phyloP scores from a whole-genome alignment of 805 yeast genomes.

The Scheffersomyces stipitis region DNA sequence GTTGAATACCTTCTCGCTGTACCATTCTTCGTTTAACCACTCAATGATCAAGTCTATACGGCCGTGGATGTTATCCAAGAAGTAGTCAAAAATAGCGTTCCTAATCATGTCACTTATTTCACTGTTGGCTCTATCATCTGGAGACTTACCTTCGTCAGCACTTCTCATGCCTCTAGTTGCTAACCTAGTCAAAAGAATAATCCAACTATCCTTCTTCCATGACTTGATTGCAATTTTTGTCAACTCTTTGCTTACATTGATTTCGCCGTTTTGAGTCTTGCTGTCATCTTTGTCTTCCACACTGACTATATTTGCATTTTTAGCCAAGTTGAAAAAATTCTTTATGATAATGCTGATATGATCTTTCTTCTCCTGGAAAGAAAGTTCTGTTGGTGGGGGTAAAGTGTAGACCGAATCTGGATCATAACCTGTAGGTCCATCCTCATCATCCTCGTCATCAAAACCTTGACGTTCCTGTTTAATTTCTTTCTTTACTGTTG shows the following conservation, averaged over 20 bases:
- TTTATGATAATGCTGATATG: conserved; percentile 59
- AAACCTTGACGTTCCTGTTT: conserved; percentile 2
- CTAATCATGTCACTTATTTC: conserved; percentile 63
- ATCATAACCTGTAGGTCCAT: conserved; percentile 25
- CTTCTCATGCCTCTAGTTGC: conserved; percentile 75
- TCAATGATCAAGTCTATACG: conserved; percentile 76
- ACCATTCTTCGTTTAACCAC: conserved; percentile 98
- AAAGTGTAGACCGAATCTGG: conserved; percentile 48
- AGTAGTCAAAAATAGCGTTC: conserved; percentile 67
- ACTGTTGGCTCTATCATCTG: conserved; percentile 25
- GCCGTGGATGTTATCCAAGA: conserved; percentile 67
- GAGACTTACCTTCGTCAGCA: conserved; percentile 21
- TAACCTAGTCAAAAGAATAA: conserved; percentile 67
- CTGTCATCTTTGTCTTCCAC: conserved; percentile 12
- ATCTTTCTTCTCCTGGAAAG: conserved; percentile 53
- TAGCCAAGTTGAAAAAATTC: conserved; percentile 54
- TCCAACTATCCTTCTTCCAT: conserved; percentile 72
- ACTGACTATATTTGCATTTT: conserved; percentile 16
- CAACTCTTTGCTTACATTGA: conserved; percentile 49
- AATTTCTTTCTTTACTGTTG: conserved; percentile 6
- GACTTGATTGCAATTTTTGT: conserved; percentile 51
- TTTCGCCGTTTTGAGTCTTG: conserved; percentile 16
- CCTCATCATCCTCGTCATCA: conserved; percentile 15
- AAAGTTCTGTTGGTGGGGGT: conserved; percentile 57
- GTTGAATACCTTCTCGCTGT: conserved; percentile 50